Evolutionary conservation across 257 asterid genomes (phyloP).

Genomic region (Gentiana straminea): DNA sequence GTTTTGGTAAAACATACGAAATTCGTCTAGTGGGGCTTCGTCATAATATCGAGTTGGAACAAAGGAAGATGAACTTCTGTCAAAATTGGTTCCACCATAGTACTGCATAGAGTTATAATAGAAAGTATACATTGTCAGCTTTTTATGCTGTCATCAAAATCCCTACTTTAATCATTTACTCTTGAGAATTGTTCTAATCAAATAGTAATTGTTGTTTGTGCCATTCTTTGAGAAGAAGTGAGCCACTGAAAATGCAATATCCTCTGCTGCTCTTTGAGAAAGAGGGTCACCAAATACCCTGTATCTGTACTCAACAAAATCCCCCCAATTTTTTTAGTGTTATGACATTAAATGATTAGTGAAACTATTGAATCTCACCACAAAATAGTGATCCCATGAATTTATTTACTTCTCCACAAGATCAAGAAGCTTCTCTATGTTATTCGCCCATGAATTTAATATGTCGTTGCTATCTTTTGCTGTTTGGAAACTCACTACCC

Average conservation of each 20-base stretch:
- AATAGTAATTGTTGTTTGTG: slow-evolving; percentile 82
- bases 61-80: slow-evolving; percentile 77
- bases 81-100: slow-evolving; percentile 88
- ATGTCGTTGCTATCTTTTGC: no score
- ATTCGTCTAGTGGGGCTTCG: slow-evolving; percentile 96
- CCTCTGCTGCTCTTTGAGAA: slow-evolving; percentile 84
- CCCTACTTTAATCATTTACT: neutral
- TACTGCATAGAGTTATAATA: slow-evolving; percentile 23
- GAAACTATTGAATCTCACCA: no score
- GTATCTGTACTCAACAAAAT: slow-evolving; percentile 32
- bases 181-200: slow-evolving; percentile 27
- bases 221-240: slow-evolving; percentile 81
- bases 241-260: slow-evolving; percentile 60
- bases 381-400: no score
- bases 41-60: slow-evolving; percentile 91
- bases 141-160: neutral
- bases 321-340: no score
- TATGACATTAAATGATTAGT: no score
- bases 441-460: no score
- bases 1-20: slow-evolving; percentile 25
- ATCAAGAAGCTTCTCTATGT: no score
- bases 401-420: no score
- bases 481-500: no score
- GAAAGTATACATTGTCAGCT: neutral
- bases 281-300: slow-evolving; percentile 83